Percentiles rank a stretch among this genome's conserved stretches.
Conservation (phyloP, 2,329 filamentous ascomycete species). For the Cladorrhinum sp. region DNA sequence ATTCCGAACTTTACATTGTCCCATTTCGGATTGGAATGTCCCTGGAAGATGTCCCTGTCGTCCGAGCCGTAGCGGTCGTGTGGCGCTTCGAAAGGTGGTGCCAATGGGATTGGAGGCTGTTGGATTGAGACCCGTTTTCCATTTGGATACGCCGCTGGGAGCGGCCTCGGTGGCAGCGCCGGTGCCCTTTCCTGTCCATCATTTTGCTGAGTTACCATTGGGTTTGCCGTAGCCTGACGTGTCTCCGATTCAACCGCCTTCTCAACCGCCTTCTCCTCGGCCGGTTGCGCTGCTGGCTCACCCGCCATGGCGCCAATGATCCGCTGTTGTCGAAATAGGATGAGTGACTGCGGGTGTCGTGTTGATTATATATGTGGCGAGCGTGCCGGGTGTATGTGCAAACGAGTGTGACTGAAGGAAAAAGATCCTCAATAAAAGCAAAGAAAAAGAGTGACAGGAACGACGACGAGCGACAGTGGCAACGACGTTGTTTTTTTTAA, state of each 20-base stretch:
- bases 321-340: neutral
- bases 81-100: neutral
- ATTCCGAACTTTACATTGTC: constrained; percentile 17
- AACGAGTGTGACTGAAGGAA: constrained; percentile 1
- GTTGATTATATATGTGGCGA: neutral
- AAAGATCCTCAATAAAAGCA: constrained; percentile 2
- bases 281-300: constrained; percentile 8
- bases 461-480: neutral
- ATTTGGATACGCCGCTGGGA: constrained; percentile 1
- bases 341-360: neutral
- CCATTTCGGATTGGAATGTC: constrained; percentile 11
- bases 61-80: neutral
- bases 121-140: neutral
- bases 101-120: constrained; percentile 3
- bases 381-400: neutral
- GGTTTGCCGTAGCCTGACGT: neutral
- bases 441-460: constrained; percentile 2
- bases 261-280: neutral
- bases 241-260: neutral
- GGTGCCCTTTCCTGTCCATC: neutral
- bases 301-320: constrained; percentile 11
- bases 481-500: constrained; percentile 16
- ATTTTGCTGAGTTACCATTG: neutral
- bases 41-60: neutral
- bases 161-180: constrained; percentile 1